Evolutionary conservation across 139 green algal genomes (phyloP).

Genomic region (Picochlorum sp.): DNA sequence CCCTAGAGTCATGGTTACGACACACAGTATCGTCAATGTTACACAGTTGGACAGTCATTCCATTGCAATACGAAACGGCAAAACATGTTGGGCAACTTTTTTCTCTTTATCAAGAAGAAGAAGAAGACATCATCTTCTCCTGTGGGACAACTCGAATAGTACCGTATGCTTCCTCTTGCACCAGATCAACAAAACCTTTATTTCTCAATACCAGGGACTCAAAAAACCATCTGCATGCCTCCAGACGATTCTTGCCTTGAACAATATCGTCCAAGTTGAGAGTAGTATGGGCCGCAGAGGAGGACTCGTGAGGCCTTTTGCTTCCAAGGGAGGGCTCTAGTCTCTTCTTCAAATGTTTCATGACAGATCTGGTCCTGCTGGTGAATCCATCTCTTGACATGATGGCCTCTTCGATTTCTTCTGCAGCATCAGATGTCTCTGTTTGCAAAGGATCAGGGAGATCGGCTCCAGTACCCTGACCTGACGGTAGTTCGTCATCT

Average conservation of each 20-base stretch:
- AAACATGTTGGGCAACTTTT: too few species aligned
- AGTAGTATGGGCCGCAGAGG: background rate
- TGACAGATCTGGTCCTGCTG: conserved; percentile 6
- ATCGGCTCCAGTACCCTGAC: too few species aligned
- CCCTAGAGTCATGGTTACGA: too few species aligned
- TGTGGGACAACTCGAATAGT: conserved; percentile 31
- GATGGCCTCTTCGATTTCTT: background rate
- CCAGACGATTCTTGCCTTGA: conserved; percentile 14
- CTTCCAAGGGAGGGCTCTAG: conserved; percentile 10
- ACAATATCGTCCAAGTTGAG: conserved; percentile 20
- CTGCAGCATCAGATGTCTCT: background rate
- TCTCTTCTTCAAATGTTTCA: conserved; percentile 10
- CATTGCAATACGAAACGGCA: too few species aligned
- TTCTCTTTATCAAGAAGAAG: too few species aligned
- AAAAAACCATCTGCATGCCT: conserved; percentile 49
- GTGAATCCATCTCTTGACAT: conserved; percentile 16
- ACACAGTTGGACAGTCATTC: too few species aligned
- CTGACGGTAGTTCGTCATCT: too few species aligned
- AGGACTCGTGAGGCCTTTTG: conserved; percentile 7
- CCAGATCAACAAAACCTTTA: conserved; percentile 33
- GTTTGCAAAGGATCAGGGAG: background rate
- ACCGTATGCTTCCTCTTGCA: conserved; percentile 42
- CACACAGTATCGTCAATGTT: too few species aligned
- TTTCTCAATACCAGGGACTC: conserved; percentile 51
- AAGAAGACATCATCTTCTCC: background rate